Evolutionary conservation across 257 asterid genomes (phyloP).

Genomic region (Scutellaria barbata): DNA sequence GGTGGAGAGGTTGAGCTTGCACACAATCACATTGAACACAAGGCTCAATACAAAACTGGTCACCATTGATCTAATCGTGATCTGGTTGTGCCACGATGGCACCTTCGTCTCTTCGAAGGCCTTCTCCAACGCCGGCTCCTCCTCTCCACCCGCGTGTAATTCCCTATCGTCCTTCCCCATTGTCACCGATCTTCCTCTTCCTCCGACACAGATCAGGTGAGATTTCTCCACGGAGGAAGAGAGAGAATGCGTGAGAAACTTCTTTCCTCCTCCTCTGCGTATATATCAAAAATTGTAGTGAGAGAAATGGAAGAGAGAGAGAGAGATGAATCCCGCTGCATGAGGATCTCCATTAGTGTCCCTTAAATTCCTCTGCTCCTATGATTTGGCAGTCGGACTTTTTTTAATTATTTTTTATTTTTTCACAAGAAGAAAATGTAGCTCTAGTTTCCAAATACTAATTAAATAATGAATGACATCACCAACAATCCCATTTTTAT

Average conservation of each 20-base stretch:
- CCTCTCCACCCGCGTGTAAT: background rate
- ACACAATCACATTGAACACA: slow-evolving; percentile 65
- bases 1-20: slow-evolving; percentile 72
- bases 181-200: background rate
- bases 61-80: slow-evolving; percentile 52
- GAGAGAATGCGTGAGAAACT: background rate
- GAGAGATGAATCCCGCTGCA: slow-evolving; percentile 2
- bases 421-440: too few relatives aligned
- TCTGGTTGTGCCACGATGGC: slow-evolving; percentile 61
- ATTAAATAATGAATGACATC: too few relatives aligned
- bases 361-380: background rate
- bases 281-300: background rate
- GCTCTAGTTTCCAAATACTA: too few relatives aligned
- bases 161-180: slow-evolving; percentile 13
- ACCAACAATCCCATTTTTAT: too few relatives aligned
- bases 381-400: background rate
- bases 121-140: slow-evolving; percentile 41
- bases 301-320: background rate
- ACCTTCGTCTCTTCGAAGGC: slow-evolving; percentile 44
- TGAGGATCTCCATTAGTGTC: slow-evolving; percentile 6
- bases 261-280: background rate
- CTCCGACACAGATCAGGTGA: background rate
- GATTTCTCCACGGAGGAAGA: background rate
- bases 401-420: too few relatives aligned
- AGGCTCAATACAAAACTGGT: slow-evolving; percentile 52